Base-by-base conservation (phyloP, 148 eudicot species). In the Diospyros kaki region DNA sequence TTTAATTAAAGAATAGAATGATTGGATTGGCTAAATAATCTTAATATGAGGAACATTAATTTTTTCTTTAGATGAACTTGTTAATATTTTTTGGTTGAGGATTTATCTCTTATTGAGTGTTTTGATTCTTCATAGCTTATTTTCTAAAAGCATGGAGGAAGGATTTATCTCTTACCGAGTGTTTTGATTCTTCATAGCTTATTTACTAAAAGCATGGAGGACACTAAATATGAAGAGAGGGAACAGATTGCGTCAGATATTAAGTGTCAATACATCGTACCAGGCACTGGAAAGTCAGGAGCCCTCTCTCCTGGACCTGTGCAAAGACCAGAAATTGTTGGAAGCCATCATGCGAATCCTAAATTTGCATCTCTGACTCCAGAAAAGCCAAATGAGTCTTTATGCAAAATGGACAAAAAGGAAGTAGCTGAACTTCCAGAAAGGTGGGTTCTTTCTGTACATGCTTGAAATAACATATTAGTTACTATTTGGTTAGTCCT, bases 331-430 rank as follows among this genome's bases (percentile, higher is more conserved):
- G 53, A 41, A 6, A 51, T 4, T 48, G 53, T 54, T 48, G 79
- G 71, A 48, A 40, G 48, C 11, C 72, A 58, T 28, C 28, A 73
- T 68, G 18, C 58, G 3, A 75, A 71, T 43, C 58, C 71, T 46
- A 51, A 77, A 13, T 64, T 85, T 73, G 74, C 79, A 9, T 67
- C 86, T 78, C 76, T 75, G 46, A 85, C 88, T 58, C 88, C 86
- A 7, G 79, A 69, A 54, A 85, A 85, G 73, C 52, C 76, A 10
- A 73, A 66, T 58, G 86, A 80, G 53, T 44, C 76, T 60, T 53
- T 78, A 39, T 73, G 71, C 44, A 60, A 56, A 5, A 72, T 17
- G 73, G 40, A 64, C 75, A 73, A 44, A 65, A 59, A 73, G 12
- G 79, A 81, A 79, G 58, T 69, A 52, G 56, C 62, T 54, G 68